A percentile compares a stretch with the other conserved stretches of the same genome.
These are phyloP conservation scores for Gymnopilus dilepis DNA, from an alignment of 768 basidiomycete genomes.

Conservation along the genomic window DNA sequence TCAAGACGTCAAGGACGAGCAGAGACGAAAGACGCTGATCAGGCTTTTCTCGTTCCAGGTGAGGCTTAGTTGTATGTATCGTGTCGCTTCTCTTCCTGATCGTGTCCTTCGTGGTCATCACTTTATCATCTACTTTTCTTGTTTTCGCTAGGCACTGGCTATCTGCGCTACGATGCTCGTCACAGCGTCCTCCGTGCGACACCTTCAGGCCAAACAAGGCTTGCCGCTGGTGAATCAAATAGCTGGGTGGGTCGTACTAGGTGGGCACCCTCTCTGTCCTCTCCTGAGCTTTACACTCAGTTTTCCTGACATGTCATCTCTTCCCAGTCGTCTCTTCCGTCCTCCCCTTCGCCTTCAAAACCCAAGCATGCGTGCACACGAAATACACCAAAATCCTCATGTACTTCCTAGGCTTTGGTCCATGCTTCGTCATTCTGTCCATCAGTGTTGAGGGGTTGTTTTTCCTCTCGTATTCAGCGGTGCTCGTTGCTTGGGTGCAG, in stretches of 20 bases:
- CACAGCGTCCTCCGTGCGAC: slow-evolving; percentile 61
- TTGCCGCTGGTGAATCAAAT: slow-evolving; percentile 65
- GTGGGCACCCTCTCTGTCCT: slow-evolving; percentile 47
- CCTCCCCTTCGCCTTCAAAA: slow-evolving; percentile 51
- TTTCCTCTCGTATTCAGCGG: slow-evolving; percentile 69
- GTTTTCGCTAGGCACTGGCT: slow-evolving; percentile 44
- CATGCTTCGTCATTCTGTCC: slow-evolving; percentile 79
- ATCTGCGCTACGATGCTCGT: slow-evolving; percentile 53
- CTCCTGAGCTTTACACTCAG: background rate
- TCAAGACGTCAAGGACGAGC: background rate
- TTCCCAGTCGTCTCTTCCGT: slow-evolving; percentile 51
- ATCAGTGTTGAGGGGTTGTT: slow-evolving; percentile 86
- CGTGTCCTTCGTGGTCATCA: too few relatives aligned
- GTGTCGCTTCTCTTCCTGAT: too few relatives aligned
- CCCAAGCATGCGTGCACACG: slow-evolving; percentile 39
- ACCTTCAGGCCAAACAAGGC: slow-evolving; percentile 69
- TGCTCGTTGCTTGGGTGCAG: slow-evolving; percentile 69
- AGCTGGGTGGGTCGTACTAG: slow-evolving; percentile 66
- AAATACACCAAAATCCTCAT: slow-evolving; percentile 57
- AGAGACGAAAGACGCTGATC: background rate
- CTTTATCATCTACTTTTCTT: too few relatives aligned
- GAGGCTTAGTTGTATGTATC: too few relatives aligned
- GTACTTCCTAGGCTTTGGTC: slow-evolving; percentile 74
- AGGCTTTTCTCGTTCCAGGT: slow-evolving; percentile 35
- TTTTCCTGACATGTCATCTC: background rate